Base-by-base conservation (phyloP, 129 eudicot species). In the Ambrosia trifida region DNA sequence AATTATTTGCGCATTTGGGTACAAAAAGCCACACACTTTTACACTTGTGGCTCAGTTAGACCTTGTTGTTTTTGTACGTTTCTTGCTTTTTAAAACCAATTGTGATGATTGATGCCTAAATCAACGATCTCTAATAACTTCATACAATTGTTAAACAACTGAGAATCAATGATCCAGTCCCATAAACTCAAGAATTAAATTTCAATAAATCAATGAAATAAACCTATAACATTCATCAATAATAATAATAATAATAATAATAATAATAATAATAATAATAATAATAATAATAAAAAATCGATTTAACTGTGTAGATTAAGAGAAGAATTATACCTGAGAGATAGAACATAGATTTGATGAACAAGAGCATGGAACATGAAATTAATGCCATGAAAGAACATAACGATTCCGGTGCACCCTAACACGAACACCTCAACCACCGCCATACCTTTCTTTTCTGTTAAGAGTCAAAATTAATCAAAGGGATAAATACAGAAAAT, bases 331-430 rank as follows among this genome's bases (percentile, higher is more conserved):
- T 76, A 85, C 96, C 96, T 88, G 80, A 88, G 76, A 24, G 86
- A 64, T 57, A 87, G 85, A 66, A 83, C 36, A 28, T 87, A 81
- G 43, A 83, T 36, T 44, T 76, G 89, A 60, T 76, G 77, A 74
- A 76, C 65, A 3, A 88, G 77, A 70, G 86, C 85, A 12, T 83
- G 96, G 74, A 85, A 88, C 76, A 88, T 56, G 83, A 83, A 85
- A 75, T 88, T 84, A 69, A 78, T 76, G n/a, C 96, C 91, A 58
- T 88, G 96, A 69, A 85, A 74, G 72, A 88, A 83, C 85, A 85
- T 72, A 16, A 85, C 89, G 14, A 85, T 60, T 73, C 85, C 89
- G 6, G 91, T 83, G 83, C 96, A 85, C 43, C 91, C 89, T 28
- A 85, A 61, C 11, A 85, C 53, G 35, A 88, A 80, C 49, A 88